These are phyloP conservation scores for Sugiyamaella lignohabitans DNA, from an alignment of 805 yeast species.

Conservation along the genomic window DNA sequence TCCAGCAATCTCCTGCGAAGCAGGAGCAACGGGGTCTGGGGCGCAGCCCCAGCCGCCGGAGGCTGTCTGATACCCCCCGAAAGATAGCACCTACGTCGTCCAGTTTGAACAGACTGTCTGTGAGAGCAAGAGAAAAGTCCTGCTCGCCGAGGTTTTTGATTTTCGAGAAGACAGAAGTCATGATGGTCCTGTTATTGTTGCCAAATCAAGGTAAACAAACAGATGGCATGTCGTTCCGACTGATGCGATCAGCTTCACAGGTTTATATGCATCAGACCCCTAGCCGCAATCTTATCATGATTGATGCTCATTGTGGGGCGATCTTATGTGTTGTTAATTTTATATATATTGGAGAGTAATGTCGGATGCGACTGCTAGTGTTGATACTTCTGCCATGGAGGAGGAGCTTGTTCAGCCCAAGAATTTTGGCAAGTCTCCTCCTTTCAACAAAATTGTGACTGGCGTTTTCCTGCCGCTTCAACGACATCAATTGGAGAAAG, in stretches of 20 bases:
- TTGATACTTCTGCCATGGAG: no score
- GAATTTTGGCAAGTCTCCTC: slow-evolving; percentile 39
- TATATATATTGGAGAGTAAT: no score
- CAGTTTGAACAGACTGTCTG: slow-evolving; percentile 25
- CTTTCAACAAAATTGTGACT: slow-evolving; percentile 37
- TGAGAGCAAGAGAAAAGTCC: slow-evolving; percentile 30
- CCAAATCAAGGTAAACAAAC: no score
- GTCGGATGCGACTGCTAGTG: no score
- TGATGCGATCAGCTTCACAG: no score
- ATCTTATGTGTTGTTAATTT: no score
- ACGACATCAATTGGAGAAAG: slow-evolving; percentile 29
- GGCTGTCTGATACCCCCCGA: neutral
- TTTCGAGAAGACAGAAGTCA: slow-evolving; percentile 21
- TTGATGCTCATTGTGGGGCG: no score
- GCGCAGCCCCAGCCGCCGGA: neutral
- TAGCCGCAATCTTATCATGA: no score
- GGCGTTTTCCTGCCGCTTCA: slow-evolving; percentile 36
- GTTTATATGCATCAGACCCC: no score
- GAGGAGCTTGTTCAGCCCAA: slow-evolving; percentile 23
- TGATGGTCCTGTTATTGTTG: no score
- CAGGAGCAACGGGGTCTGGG: neutral
- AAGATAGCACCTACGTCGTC: slow-evolving; percentile 25
- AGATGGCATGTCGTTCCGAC: no score
- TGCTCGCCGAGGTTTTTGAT: slow-evolving; percentile 22
- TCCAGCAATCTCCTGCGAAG: neutral